Evolutionary conservation across 768 basidiomycete species (phyloP), one percentile per base, ranked within the genome.

Genomic region (Amanita inopinata): DNA sequence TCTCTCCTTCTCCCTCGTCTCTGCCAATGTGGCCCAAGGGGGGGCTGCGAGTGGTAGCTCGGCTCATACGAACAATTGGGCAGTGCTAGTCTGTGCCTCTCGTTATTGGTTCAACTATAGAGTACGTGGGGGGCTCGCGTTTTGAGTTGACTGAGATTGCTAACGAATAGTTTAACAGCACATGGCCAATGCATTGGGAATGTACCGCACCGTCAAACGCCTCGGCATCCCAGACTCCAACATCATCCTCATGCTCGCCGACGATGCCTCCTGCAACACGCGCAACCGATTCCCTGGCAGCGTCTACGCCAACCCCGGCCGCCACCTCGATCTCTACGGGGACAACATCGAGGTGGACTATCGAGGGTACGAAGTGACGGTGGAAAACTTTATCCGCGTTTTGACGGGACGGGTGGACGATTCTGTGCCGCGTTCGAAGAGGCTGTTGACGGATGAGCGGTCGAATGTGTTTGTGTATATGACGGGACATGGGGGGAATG

Each of bases 71-170:
- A 99, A 98, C 57, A 98, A 98, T 59, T 99, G 96, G 96, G 96
- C 96, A 1, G 93, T 99, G 4, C 68, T 98, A 25, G 93, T 98
- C 3, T 93, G 87, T 53, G 74, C 96, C 1, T 96, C 92, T 4
- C 60, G 93, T 45, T 94, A 93, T 58, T 97, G 93, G 93, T 99
- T 99, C 71, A 99, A 99, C 58, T 99, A 99, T 56, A 69, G 94
- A 32, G 94, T 96, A 55, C 40, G 83, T 72, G 15, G 5, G 12
- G 12, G 0, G 33, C 32, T 30, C 27, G 24, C 28, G 14, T 41
- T 25, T 40, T 27, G n/a, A 20, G 11, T 23, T 22, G 14, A n/a
- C 18, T 22, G 18, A 23, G 15, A 36, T 25, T n/a, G n/a, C 42
- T 44, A 35, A 50, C 35, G 11, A 33, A 25, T 14, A 19, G 46